Evolutionary conservation across 2,329 filamentous ascomycete species (phyloP).

Genomic region (Ophiocordyceps unilateralis): DNA sequence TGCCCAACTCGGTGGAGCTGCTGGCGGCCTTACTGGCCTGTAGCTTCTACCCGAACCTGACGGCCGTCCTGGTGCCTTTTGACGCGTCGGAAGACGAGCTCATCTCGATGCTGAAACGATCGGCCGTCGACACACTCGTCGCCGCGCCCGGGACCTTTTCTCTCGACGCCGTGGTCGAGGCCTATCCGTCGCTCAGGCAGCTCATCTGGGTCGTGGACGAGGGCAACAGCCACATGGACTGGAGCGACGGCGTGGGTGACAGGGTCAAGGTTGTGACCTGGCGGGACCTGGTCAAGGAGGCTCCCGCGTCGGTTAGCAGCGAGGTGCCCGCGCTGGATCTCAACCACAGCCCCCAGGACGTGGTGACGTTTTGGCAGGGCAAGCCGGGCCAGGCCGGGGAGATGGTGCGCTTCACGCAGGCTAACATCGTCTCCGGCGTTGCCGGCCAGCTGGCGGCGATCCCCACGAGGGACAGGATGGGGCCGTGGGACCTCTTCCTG

Average conservation of each 20-base stretch:
- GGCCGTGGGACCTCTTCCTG: constrained; percentile 62
- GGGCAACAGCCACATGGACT: constrained; percentile 84
- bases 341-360: constrained; percentile 31
- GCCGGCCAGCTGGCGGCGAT: constrained; percentile 62
- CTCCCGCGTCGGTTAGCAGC: constrained; percentile 34
- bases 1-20: constrained; percentile 86
- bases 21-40: constrained; percentile 71
- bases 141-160: constrained; percentile 78
- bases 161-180: constrained; percentile 52
- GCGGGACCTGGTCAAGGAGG: constrained; percentile 72
- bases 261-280: constrained; percentile 74
- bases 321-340: constrained; percentile 49
- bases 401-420: constrained; percentile 66
- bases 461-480: constrained; percentile 57
- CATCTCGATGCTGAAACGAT: constrained; percentile 52
- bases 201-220: constrained; percentile 88
- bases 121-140: constrained; percentile 65
- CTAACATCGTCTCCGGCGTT: constrained; percentile 75
- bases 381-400: too few relatives aligned
- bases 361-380: constrained; percentile 55
- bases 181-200: constrained; percentile 54
- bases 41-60: constrained; percentile 68
- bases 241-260: constrained; percentile 64
- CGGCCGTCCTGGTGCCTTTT: constrained; percentile 71
- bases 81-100: constrained; percentile 54